These are phyloP conservation scores for Neonectria sp. DNA, from an alignment of 2,329 filamentous ascomycete genomes.

Conservation along the genomic window DNA sequence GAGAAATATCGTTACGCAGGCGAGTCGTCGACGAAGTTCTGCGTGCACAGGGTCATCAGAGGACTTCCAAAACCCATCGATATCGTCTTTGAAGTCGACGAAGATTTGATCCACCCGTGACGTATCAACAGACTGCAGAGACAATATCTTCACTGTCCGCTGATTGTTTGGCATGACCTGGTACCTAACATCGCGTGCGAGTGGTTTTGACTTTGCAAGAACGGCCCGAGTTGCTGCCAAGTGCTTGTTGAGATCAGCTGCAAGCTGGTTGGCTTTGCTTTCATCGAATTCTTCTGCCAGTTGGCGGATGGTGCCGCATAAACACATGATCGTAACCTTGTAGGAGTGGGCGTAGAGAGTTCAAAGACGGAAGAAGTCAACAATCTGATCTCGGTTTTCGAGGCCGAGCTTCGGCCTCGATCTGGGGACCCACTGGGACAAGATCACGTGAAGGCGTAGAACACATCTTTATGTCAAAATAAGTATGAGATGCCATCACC, in stretches of 20 bases:
- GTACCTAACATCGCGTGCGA: slow-evolving; percentile 48
- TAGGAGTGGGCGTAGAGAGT: neutral
- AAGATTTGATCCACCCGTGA: slow-evolving; percentile 30
- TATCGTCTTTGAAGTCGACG: slow-evolving; percentile 23
- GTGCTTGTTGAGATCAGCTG: slow-evolving; percentile 45
- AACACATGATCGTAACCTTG: slow-evolving; percentile 25
- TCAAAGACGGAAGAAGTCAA: neutral
- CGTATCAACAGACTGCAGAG: slow-evolving; percentile 36
- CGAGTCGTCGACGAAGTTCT: slow-evolving; percentile 48
- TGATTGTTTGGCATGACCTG: slow-evolving; percentile 49
- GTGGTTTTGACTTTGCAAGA: slow-evolving; percentile 46
- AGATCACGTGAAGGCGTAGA: neutral
- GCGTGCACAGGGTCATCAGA: slow-evolving; percentile 31
- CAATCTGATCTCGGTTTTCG: neutral
- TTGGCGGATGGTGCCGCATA: slow-evolving; percentile 42
- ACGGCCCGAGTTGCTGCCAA: slow-evolving; percentile 43
- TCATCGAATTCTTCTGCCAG: slow-evolving; percentile 42
- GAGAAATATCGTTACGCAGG: slow-evolving; percentile 49
- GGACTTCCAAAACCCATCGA: slow-evolving; percentile 42
- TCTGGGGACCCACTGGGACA: neutral
- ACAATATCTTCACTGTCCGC: slow-evolving; percentile 49
- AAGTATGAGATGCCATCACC: neutral
- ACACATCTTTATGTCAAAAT: neutral
- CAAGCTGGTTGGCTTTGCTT: slow-evolving; percentile 34
- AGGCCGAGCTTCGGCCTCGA: neutral